Evolutionary conservation across 2,329 filamentous ascomycete genomes (phyloP).

Genomic region (Fulvia fulva): DNA sequence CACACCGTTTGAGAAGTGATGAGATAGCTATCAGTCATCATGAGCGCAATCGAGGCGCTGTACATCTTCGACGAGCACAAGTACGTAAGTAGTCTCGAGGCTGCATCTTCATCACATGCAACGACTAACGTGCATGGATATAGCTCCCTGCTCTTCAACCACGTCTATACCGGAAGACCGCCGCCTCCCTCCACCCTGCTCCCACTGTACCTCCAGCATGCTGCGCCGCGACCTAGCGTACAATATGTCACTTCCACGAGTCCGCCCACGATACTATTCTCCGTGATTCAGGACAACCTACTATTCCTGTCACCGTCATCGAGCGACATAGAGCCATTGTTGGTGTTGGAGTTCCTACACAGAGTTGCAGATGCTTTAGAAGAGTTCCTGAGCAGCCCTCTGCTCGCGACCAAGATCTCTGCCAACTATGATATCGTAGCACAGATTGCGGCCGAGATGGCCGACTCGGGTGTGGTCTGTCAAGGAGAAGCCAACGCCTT

Average conservation of each 20-base stretch:
- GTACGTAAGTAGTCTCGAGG: slow-evolving; percentile 50
- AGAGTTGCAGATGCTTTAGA: slow-evolving; percentile 88
- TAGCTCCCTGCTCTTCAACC: slow-evolving; percentile 80
- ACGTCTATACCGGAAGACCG: slow-evolving; percentile 80
- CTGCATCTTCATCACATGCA: slow-evolving; percentile 8
- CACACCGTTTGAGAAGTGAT: no score
- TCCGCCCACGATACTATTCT: slow-evolving; percentile 85
- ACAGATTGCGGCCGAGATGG: slow-evolving; percentile 92
- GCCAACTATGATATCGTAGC: slow-evolving; percentile 88
- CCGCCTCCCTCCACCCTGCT: slow-evolving; percentile 72
- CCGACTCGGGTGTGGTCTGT: slow-evolving; percentile 82
- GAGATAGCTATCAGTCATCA: slow-evolving; percentile 27
- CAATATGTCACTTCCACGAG: slow-evolving; percentile 78
- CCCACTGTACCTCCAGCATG: slow-evolving; percentile 80
- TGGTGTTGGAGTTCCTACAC: slow-evolving; percentile 91
- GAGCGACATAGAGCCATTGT: slow-evolving; percentile 79
- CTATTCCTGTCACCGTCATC: slow-evolving; percentile 83
- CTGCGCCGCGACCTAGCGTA: slow-evolving; percentile 75
- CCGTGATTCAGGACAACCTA: slow-evolving; percentile 78
- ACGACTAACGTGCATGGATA: slow-evolving; percentile 8
- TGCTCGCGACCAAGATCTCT: slow-evolving; percentile 83
- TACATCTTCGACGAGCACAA: slow-evolving; percentile 97
- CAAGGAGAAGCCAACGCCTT: slow-evolving; percentile 93
- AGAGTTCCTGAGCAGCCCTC: slow-evolving; percentile 84
- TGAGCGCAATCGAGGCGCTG: slow-evolving; percentile 83